These are phyloP conservation scores for Debaryomyces hansenii DNA, from an alignment of 805 yeast species.

Conservation along the genomic window DNA sequence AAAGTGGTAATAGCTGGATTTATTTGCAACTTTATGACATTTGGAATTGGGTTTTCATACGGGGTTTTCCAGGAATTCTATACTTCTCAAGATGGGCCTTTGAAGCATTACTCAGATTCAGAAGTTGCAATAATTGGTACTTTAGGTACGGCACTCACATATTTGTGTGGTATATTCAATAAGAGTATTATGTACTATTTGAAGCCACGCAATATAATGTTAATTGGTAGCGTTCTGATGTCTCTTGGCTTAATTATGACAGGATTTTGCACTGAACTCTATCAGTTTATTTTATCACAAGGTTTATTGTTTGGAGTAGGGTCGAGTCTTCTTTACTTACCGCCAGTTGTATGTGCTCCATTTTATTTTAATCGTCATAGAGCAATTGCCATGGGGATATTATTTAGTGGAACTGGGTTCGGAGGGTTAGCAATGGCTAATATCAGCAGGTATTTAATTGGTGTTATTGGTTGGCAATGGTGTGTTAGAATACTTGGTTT, in stretches of 20 bases:
- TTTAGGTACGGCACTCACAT: conserved; percentile 28
- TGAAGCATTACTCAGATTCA: conserved; percentile 18
- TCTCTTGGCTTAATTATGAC: conserved; percentile 28
- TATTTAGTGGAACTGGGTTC: conserved; percentile 37
- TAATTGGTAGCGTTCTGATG: conserved; percentile 23
- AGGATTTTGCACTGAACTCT: conserved; percentile 16
- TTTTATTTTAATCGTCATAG: conserved; percentile 27
- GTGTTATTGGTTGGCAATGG: conserved; percentile 35
- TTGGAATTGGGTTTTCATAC: conserved; percentile 35
- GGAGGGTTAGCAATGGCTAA: conserved; percentile 35
- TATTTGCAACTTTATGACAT: conserved; percentile 29
- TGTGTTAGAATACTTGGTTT: conserved; percentile 28
- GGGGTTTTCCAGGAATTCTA: conserved; percentile 40
- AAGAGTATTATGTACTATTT: conserved; percentile 16
- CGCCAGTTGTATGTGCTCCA: conserved; percentile 35
- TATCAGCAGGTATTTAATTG: conserved; percentile 21
- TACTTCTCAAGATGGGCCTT: conserved; percentile 26
- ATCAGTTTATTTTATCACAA: conserved; percentile 31
- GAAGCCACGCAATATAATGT: conserved; percentile 22
- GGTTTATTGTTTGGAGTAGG: conserved; percentile 36
- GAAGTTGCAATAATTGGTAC: conserved; percentile 35
- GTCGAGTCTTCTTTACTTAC: conserved; percentile 27
- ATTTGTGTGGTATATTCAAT: conserved; percentile 26
- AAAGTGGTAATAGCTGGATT: conserved; percentile 16
- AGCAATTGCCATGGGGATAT: conserved; percentile 33